A percentile compares a stretch with the other conserved stretches of the same genome.
Conservation (phyloP, 345 rosid genomes). For the Microcos paniculata region DNA sequence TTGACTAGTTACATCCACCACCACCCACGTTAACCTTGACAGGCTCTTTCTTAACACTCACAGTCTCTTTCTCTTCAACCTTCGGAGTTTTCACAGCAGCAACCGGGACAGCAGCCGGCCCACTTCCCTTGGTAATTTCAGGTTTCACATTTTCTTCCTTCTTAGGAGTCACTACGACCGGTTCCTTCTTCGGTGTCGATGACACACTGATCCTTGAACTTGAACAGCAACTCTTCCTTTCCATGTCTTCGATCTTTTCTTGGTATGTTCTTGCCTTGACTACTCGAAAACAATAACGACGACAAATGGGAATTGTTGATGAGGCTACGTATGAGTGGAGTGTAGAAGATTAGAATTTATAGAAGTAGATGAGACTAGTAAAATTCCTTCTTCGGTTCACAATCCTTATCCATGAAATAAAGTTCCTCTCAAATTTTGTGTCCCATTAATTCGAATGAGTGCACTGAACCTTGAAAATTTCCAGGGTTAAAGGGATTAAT, state of each 20-base stretch:
- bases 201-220: not conserved
- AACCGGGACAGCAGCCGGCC: not conserved
- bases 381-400: not conserved
- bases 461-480: not conserved
- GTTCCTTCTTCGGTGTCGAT: not conserved
- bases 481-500: not conserved
- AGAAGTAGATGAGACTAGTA: not conserved
- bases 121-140: not conserved
- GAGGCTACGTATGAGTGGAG: not conserved
- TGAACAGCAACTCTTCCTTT: not conserved
- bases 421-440: not conserved
- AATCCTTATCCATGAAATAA: not conserved
- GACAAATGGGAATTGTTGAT: not conserved
- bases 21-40: not conserved
- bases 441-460: not conserved
- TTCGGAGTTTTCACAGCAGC: not conserved
- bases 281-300: not conserved
- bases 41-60: not conserved
- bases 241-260: not conserved
- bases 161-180: not conserved
- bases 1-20: not conserved
- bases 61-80: not conserved
- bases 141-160: not conserved
- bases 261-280: not conserved
- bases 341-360: not conserved